A percentile compares a stretch with the other conserved stretches of the same genome.
These are phyloP conservation scores for Oryza nivara DNA, from an alignment of 176 grass and related monocot genomes.

Conservation along the genomic window DNA sequence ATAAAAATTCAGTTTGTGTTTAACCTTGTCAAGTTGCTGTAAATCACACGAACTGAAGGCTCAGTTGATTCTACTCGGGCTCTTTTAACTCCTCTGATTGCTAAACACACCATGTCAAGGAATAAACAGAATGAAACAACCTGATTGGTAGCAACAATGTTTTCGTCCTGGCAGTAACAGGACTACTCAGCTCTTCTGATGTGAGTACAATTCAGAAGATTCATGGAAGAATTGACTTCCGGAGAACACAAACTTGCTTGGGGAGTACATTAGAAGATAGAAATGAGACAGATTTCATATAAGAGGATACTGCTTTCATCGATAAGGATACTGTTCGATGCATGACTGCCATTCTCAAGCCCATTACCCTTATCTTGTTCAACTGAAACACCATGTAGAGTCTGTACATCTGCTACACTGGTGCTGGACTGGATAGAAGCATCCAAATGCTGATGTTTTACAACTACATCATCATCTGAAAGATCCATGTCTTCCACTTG, in stretches of 20 bases:
- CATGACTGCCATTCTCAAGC: conserved; percentile 19
- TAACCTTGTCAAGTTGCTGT: conserved; percentile 78
- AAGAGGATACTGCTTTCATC: conserved; percentile 83
- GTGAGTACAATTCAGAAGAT: conserved; percentile 12
- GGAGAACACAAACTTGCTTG: neutral
- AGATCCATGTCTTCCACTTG: conserved; percentile 89
- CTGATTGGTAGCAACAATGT: neutral
- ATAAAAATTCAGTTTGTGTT: neutral
- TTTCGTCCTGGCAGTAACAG: neutral
- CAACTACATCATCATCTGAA: conserved; percentile 51
- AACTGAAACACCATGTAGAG: conserved; percentile 23
- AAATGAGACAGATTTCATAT: conserved; percentile 25
- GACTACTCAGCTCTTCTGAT: neutral
- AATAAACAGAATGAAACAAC: conserved; percentile 41
- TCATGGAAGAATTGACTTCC: conserved; percentile 18
- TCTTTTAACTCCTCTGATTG: conserved; percentile 82
- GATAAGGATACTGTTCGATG: conserved; percentile 30
- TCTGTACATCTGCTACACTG: conserved; percentile 37
- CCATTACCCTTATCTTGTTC: conserved; percentile 18
- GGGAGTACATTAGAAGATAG: conserved; percentile 26
- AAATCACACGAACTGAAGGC: conserved; percentile 71
- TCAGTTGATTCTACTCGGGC: conserved; percentile 56
- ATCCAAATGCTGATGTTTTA: conserved; percentile 46
- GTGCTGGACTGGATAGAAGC: conserved; percentile 23
- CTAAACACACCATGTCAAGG: conserved; percentile 67